Percentiles rank a stretch among this genome's conserved stretches.
Evolutionary conservation across 331 rosid genomes (phyloP).

Genomic region (Quercus phellos): DNA sequence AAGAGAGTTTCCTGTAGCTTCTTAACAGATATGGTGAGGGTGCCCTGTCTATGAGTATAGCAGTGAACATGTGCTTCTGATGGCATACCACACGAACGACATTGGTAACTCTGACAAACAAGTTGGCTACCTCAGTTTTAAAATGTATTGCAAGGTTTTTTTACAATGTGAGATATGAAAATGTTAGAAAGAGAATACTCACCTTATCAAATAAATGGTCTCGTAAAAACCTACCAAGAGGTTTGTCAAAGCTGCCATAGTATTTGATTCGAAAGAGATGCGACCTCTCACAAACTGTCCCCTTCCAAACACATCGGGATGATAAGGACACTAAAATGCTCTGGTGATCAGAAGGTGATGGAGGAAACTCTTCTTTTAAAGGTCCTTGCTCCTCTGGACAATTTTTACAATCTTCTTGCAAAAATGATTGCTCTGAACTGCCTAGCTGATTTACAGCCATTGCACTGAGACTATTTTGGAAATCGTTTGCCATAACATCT

Average conservation of each 20-base stretch:
- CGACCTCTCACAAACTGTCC: slow-evolving; percentile 89
- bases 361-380: slow-evolving; percentile 72
- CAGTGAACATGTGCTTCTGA: slow-evolving; percentile 94
- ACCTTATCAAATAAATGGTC: slow-evolving; percentile 96
- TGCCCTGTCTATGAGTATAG: slow-evolving; percentile 96
- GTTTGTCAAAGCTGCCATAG: slow-evolving; percentile 90
- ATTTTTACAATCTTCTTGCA: slow-evolving; percentile 43
- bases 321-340: slow-evolving; percentile 94
- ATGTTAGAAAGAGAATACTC: slow-evolving; percentile 17
- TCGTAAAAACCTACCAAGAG: slow-evolving; percentile 80
- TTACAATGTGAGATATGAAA: background rate
- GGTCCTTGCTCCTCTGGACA: slow-evolving; percentile 30
- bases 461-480: slow-evolving; percentile 33
- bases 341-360: slow-evolving; percentile 82
- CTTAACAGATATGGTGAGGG: slow-evolving; percentile 92
- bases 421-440: slow-evolving; percentile 29
- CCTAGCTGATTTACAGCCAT: slow-evolving; percentile 32
- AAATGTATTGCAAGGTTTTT: slow-evolving; percentile 13
- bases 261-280: slow-evolving; percentile 93
- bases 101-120: slow-evolving; percentile 62
- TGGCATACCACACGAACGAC: slow-evolving; percentile 83
- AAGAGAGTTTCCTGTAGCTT: slow-evolving; percentile 60
- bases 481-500: slow-evolving; percentile 17
- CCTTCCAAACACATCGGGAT: slow-evolving; percentile 93
- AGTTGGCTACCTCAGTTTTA: slow-evolving; percentile 17